These are phyloP conservation scores for Brassica juncea DNA, from an alignment of 345 rosid genomes.

Conservation along the genomic window DNA sequence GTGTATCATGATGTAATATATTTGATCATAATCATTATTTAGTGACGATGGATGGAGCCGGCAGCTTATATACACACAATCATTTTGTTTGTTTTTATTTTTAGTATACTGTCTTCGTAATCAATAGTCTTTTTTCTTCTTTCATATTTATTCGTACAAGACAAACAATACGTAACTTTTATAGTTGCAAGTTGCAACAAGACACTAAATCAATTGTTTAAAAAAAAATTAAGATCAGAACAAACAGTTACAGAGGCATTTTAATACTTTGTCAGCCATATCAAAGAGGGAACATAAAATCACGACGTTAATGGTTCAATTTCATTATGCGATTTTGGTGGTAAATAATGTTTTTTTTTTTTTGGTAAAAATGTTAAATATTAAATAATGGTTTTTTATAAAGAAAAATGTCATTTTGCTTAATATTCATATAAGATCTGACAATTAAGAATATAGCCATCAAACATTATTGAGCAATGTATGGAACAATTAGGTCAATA, in stretches of 20 bases:
- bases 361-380: too few species aligned
- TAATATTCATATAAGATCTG: too few species aligned
- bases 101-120: background rate
- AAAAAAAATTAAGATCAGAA: background rate
- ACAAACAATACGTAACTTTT: background rate
- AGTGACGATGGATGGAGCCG: constrained; percentile 1
- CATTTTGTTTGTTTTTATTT: background rate
- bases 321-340: background rate
- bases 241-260: background rate
- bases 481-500: too few species aligned
- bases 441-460: too few species aligned
- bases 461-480: too few species aligned
- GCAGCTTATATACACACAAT: background rate
- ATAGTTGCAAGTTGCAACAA: background rate
- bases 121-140: background rate
- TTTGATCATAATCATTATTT: background rate
- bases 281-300: background rate
- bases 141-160: background rate
- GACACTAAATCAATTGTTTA: background rate
- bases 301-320: background rate
- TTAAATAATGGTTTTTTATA: background rate
- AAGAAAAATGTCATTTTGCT: too few species aligned
- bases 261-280: background rate
- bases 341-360: background rate
- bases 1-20: too few species aligned